A percentile compares a stretch with the other conserved stretches of the same genome.
These are phyloP conservation scores for Candida montana DNA, from an alignment of 805 yeast species.

Conservation along the genomic window DNA sequence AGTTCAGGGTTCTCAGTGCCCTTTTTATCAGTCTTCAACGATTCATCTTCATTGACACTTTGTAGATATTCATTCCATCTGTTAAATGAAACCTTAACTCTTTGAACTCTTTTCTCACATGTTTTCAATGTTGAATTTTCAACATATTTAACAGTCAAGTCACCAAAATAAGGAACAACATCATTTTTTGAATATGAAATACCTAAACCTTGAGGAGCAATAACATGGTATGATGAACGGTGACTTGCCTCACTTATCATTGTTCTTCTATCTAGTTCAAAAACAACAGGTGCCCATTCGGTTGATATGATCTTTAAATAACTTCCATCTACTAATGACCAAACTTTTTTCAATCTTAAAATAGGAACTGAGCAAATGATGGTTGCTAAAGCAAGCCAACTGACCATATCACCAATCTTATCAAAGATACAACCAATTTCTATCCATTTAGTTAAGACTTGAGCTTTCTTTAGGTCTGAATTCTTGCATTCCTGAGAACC, in stretches of 20 bases:
- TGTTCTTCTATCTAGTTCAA: conserved; percentile 77
- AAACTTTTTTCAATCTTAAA: conserved; percentile 63
- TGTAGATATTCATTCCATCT: conserved; percentile 77
- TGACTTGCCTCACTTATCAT: conserved; percentile 51
- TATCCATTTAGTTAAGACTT: conserved; percentile 75
- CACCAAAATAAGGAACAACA: conserved; percentile 90
- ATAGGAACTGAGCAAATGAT: conserved; percentile 78
- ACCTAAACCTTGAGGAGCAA: conserved; percentile 88
- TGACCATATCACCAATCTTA: conserved; percentile 83
- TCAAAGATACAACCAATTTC: conserved; percentile 74
- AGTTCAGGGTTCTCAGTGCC: conserved; percentile 26
- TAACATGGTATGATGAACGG: conserved; percentile 60
- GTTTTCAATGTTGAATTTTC: conserved; percentile 41
- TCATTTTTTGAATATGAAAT: conserved; percentile 65
- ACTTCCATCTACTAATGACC: conserved; percentile 65
- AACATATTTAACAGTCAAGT: conserved; percentile 47
- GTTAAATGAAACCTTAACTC: conserved; percentile 65
- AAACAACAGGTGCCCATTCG: conserved; percentile 91
- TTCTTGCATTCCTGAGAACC: conserved; percentile 34
- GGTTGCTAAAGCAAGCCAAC: conserved; percentile 89
- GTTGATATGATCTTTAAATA: conserved; percentile 56
- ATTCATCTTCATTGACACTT: conserved; percentile 39
- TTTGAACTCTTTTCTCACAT: conserved; percentile 59
- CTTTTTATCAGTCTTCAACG: conserved; percentile 19
- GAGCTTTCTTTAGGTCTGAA: conserved; percentile 47